Percentiles rank a stretch among this genome's conserved stretches.
phyloP scores from a whole-genome alignment of 1,284 basidiomycete species.

The Pseudomicrostroma phylloplanum region DNA sequence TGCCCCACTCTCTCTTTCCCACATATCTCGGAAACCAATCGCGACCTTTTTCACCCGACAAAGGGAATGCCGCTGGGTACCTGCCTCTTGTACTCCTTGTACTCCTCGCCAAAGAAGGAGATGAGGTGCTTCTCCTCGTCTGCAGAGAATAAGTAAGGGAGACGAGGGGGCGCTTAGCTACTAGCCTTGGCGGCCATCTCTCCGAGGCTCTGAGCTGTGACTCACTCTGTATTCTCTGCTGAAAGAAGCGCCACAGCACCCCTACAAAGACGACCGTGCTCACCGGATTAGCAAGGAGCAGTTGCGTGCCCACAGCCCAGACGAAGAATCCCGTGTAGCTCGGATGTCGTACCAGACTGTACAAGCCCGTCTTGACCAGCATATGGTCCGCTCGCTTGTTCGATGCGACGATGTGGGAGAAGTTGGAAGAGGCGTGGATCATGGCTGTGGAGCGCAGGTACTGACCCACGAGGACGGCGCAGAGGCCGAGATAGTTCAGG shows the following conservation, averaged over 20 bases:
- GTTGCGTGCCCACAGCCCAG: slow-evolving; percentile 90
- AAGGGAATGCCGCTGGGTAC: slow-evolving; percentile 59
- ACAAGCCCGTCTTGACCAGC: slow-evolving; percentile 43
- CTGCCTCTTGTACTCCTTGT: slow-evolving; percentile 62
- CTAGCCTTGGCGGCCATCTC: too few relatives aligned
- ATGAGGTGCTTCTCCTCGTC: slow-evolving; percentile 69
- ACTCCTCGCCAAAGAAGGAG: slow-evolving; percentile 74
- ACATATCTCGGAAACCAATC: too few relatives aligned
- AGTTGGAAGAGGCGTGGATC: slow-evolving; percentile 88
- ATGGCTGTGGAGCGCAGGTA: slow-evolving; percentile 77
- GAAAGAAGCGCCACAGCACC: slow-evolving; percentile 81
- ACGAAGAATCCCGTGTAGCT: slow-evolving; percentile 97
- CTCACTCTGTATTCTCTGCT: slow-evolving; percentile 63
- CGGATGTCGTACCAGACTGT: slow-evolving; percentile 65
- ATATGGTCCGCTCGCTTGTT: slow-evolving; percentile 37
- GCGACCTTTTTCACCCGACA: too few relatives aligned
- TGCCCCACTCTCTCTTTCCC: too few relatives aligned
- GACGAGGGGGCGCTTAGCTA: not conserved
- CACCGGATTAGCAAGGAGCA: slow-evolving; percentile 81
- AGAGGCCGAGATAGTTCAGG: slow-evolving; percentile 52
- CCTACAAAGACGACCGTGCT: slow-evolving; percentile 63
- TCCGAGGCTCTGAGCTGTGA: slow-evolving; percentile 13
- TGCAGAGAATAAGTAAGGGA: slow-evolving; percentile 40
- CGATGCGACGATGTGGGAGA: slow-evolving; percentile 64
- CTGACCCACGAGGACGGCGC: slow-evolving; percentile 67